Evolutionary conservation across 2,329 filamentous ascomycete genomes (phyloP).

Genomic region (Sclerotinia nivalis): DNA sequence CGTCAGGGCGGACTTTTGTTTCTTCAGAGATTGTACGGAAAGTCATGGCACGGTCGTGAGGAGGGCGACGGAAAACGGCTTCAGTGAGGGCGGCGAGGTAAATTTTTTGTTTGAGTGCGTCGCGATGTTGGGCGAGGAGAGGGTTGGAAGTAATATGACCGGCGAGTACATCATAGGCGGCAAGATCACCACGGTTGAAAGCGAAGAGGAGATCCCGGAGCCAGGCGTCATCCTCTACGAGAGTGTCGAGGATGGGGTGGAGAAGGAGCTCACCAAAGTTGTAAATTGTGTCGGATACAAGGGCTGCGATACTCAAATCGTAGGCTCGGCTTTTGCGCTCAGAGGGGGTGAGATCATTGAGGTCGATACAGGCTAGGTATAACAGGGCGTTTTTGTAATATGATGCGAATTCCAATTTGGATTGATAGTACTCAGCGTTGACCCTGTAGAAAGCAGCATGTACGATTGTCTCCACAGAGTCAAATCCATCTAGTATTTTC

Average conservation of each 20-base stretch:
- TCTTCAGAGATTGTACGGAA: slow-evolving; percentile 86
- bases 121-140: slow-evolving; percentile 75
- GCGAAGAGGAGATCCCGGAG: slow-evolving; percentile 94
- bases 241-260: slow-evolving; percentile 89
- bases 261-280: slow-evolving; percentile 99
- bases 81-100: slow-evolving; percentile 95
- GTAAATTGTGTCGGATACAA: slow-evolving; percentile 95
- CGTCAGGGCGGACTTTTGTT: slow-evolving; percentile 85
- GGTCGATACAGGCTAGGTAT: slow-evolving; percentile 93
- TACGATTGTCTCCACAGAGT: slow-evolving; percentile 92
- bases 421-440: slow-evolving; percentile 91
- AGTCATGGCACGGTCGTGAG: slow-evolving; percentile 92
- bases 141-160: slow-evolving; percentile 78
- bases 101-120: slow-evolving; percentile 94
- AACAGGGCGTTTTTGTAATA: slow-evolving; percentile 98
- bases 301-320: slow-evolving; percentile 86
- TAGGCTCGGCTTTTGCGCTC: slow-evolving; percentile 85
- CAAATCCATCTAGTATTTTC: slow-evolving; percentile 84
- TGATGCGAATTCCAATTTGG: slow-evolving; percentile 87
- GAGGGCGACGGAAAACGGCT: slow-evolving; percentile 91
- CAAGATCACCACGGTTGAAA: slow-evolving; percentile 93
- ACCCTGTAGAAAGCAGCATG: slow-evolving; percentile 96
- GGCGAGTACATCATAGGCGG: slow-evolving; percentile 79
- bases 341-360: slow-evolving; percentile 68
- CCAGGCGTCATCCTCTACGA: slow-evolving; percentile 80